Evolutionary conservation across 495 filamentous ascomycete species (phyloP).

Genomic region (Cudoniella acicularis): DNA sequence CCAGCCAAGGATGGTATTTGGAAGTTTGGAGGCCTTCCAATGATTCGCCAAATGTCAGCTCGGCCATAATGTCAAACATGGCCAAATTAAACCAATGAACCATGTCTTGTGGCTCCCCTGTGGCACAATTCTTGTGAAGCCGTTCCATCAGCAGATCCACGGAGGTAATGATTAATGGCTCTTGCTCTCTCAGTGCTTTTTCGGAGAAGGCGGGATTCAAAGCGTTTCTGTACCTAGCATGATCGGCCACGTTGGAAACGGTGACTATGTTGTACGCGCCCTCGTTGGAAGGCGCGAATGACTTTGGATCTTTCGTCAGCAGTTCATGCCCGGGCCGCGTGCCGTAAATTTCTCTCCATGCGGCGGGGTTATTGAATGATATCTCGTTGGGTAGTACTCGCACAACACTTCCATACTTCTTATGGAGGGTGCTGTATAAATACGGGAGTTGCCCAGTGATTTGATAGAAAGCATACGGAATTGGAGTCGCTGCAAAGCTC

Average conservation of each 20-base stretch:
- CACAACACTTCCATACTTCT: conserved; percentile 44
- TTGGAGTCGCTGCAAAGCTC: not conserved
- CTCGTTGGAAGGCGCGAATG: not conserved
- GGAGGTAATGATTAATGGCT: conserved; percentile 39
- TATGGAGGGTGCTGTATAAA: conserved; percentile 27
- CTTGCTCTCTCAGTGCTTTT: conserved; percentile 42
- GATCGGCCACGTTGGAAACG: not conserved
- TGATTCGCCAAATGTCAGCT: conserved; percentile 48
- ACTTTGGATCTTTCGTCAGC: not conserved
- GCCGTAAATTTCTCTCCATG: conserved; percentile 51
- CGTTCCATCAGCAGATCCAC: conserved; percentile 43
- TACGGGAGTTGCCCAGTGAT: not conserved
- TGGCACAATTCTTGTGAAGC: conserved; percentile 33
- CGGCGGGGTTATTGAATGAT: conserved; percentile 39
- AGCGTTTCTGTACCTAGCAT: not conserved
- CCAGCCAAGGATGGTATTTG: conserved; percentile 32
- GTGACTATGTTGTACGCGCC: too few species aligned
- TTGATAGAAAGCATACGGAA: conserved; percentile 12
- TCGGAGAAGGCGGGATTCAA: conserved; percentile 42
- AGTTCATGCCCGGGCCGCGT: too few species aligned
- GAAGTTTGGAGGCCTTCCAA: conserved; percentile 45
- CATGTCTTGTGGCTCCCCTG: conserved; percentile 24
- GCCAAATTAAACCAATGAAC: conserved; percentile 43
- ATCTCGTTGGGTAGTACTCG: conserved; percentile 38
- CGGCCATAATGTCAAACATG: conserved; percentile 48